Evolutionary conservation across 129 eudicot species (phyloP).

Genomic region (Escallonia rubra): DNA sequence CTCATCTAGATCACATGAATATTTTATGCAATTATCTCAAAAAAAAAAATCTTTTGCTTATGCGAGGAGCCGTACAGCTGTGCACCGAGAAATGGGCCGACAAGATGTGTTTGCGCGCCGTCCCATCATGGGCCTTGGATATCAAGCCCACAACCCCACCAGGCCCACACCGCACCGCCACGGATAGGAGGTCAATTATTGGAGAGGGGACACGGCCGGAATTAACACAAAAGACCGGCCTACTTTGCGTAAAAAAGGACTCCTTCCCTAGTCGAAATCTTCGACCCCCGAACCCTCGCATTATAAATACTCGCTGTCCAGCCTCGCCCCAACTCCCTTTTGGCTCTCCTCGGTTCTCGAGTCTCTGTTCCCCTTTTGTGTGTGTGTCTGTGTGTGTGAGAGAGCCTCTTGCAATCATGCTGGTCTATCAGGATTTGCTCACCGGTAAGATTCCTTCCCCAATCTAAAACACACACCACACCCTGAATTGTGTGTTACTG

Average conservation of each 20-base stretch:
- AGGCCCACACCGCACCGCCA: too few relatives aligned
- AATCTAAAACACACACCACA: not conserved
- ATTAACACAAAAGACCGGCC: not conserved
- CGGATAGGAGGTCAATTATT: too few relatives aligned
- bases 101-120: too few relatives aligned
- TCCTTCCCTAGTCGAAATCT: not conserved
- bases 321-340: not conserved
- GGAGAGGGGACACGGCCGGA: not conserved
- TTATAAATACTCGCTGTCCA: not conserved
- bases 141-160: too few relatives aligned
- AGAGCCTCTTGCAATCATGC: conserved; percentile 24
- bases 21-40: too few relatives aligned
- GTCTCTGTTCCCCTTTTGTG: not conserved
- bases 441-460: conserved; percentile 21
- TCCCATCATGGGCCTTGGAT: too few relatives aligned
- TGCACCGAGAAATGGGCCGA: too few relatives aligned
- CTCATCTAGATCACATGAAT: accelerated
- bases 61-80: too few relatives aligned
- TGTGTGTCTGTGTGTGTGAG: not conserved
- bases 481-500: not conserved
- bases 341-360: not conserved
- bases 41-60: too few relatives aligned
- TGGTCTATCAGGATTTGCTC: conserved; percentile 52
- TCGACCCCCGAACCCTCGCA: not conserved
- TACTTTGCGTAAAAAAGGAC: not conserved